Evolutionary conservation across 2,329 filamentous ascomycete species (phyloP).

Genomic region (Pseudonectria buxi): DNA sequence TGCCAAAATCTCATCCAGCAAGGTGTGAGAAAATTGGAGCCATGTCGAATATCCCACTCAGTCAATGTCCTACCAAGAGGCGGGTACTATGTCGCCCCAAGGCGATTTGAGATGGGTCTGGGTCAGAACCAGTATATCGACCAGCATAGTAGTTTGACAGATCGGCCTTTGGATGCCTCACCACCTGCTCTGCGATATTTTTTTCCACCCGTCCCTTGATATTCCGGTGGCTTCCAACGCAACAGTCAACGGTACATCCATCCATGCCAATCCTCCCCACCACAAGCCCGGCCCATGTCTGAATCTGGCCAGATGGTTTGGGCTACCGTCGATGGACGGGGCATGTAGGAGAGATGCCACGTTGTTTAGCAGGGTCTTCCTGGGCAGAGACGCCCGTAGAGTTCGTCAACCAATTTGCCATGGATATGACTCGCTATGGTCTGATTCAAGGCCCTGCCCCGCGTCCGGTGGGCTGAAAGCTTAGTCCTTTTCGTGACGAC

Average conservation of each 20-base stretch:
- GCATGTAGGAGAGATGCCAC: slow-evolving; percentile 8
- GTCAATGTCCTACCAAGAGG: too few species aligned
- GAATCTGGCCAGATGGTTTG: slow-evolving; percentile 10
- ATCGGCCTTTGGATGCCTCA: too few species aligned
- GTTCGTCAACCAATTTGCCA: slow-evolving; percentile 9
- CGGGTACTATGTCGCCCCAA: too few species aligned
- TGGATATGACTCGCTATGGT: slow-evolving; percentile 9
- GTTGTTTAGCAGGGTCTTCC: slow-evolving; percentile 7
- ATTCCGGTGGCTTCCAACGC: slow-evolving; percentile 1
- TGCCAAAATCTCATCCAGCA: too few species aligned
- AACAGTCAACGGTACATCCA: slow-evolving; percentile 1
- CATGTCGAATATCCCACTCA: too few species aligned
- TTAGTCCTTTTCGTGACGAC: too few species aligned
- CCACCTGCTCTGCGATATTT: slow-evolving; percentile 12
- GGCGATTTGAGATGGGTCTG: too few species aligned
- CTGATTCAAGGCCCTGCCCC: slow-evolving; percentile 12
- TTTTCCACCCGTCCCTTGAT: slow-evolving; percentile 2
- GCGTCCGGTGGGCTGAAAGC: neutral
- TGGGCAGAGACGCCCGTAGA: slow-evolving; percentile 5
- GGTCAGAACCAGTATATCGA: too few species aligned
- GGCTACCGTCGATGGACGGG: slow-evolving; percentile 10
- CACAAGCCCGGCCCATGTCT: slow-evolving; percentile 7
- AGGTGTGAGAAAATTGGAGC: too few species aligned
- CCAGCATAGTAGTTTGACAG: too few species aligned
- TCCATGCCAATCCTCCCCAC: slow-evolving; percentile 6